Base-by-base conservation (phyloP, 2,329 filamentous ascomycete species). In the Clonostachys rhizophaga region DNA sequence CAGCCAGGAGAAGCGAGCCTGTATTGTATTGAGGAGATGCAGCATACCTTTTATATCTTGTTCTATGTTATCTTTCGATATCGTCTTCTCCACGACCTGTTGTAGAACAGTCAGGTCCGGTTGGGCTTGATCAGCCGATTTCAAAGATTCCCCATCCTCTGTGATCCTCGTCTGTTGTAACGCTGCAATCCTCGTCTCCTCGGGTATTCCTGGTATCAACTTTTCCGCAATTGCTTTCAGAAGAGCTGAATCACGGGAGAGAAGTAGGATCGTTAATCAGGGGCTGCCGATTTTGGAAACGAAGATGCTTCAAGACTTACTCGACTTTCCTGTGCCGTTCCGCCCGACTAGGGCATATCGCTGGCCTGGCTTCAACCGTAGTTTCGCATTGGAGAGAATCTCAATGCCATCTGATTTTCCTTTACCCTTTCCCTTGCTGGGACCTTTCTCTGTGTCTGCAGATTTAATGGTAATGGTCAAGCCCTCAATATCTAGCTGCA, bases 321-420 rank as follows among this genome's bases (percentile, higher is more conserved):
- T 92, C 5, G 87, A 91, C 60, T 95, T 95, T 6, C 89, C 90
- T 3, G 84, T 86, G 1, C 89, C 89, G 65, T 95, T 95, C 7
- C 87, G 77, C 0, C 89, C 90, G 17, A 92, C 73, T 2, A 95
- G 71, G 0, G 88, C 89, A 71, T 95, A 95, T 50, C 87, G 77
- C 42, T 83, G 74, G 0, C 87, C 85, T 44, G 83, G 79, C 53
- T 92, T 88, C 4, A 95, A 68, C 20, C 83, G 79, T 35, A 95
- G 67, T 48, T 83, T 83, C 2, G 86, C 86, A 61, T 86, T 81
- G 10, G 72, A 72, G 4, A 95, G 71, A 6, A 95, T 78, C 61
- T 94, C 89, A n/a, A 75, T 65, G 10, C 75, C 76, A 5, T 74
- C 69, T 11, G 58, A 52, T 41, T 61, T 72, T 35, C 56, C 71